Conservation (phyloP, 1,284 basidiomycete genomes). For the Marasmius fiardii region DNA sequence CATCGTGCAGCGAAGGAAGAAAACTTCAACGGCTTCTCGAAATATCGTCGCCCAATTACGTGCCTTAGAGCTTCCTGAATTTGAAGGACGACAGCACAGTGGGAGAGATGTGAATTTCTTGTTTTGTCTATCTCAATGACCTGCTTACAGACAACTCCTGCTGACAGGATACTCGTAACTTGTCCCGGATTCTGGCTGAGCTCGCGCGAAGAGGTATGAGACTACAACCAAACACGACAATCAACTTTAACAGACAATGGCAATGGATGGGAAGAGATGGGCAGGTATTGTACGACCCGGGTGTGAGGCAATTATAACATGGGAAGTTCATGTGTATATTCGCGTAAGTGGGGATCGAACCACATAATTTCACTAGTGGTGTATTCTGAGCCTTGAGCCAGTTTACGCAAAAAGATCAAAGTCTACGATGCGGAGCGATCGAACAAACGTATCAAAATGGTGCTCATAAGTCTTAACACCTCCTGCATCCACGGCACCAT, state of each 20-base stretch:
- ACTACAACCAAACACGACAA: slow-evolving; percentile 69
- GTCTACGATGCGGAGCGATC: slow-evolving; percentile 67
- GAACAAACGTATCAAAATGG: slow-evolving; percentile 57
- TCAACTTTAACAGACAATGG: slow-evolving; percentile 71
- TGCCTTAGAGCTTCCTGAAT: slow-evolving; percentile 56
- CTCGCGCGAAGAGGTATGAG: slow-evolving; percentile 64
- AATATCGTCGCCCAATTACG: slow-evolving; percentile 65
- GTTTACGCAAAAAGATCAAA: slow-evolving; percentile 70
- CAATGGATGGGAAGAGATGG: slow-evolving; percentile 79
- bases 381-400: not conserved
- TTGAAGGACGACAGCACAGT: slow-evolving; percentile 81
- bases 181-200: slow-evolving; percentile 74
- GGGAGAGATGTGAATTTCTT: slow-evolving; percentile 79
- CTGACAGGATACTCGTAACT: slow-evolving; percentile 79
- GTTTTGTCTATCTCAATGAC: slow-evolving; percentile 2
- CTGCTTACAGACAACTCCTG: not conserved
- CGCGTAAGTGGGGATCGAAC: too few species aligned
- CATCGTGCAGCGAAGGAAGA: not conserved
- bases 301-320: not conserved
- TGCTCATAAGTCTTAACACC: slow-evolving; percentile 34
- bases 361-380: too few species aligned
- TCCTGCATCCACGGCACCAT: slow-evolving; percentile 37
- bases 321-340: too few species aligned
- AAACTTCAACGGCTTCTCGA: not conserved
- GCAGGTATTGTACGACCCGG: slow-evolving; percentile 32